These are phyloP conservation scores for Musa itinerans DNA, from an alignment of 176 grass and related monocot species.

Conservation along the genomic window DNA sequence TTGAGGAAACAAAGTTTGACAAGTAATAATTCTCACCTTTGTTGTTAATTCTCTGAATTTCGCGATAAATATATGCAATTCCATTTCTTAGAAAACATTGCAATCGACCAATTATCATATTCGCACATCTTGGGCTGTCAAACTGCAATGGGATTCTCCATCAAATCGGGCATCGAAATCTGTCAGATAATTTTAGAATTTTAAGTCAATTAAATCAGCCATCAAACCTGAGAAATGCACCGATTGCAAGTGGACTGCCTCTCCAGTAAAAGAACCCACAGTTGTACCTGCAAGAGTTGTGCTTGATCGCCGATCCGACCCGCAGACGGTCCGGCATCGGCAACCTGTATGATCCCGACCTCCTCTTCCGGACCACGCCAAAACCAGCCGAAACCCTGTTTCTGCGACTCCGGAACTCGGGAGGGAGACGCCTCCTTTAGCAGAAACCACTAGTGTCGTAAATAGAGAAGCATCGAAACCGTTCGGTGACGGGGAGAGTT, in stretches of 20 bases:
- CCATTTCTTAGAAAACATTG: conserved; percentile 64
- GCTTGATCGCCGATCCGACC: conserved; percentile 38
- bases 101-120: conserved; percentile 86
- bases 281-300: conserved; percentile 81
- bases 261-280: conserved; percentile 87
- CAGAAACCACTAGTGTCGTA: neutral
- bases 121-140: conserved; percentile 77
- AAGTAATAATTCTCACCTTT: neutral
- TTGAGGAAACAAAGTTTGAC: neutral
- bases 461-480: neutral
- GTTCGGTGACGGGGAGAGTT: neutral
- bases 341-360: conserved; percentile 1
- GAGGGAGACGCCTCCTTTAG: neutral
- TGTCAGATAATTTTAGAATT: neutral
- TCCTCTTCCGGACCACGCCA: conserved; percentile 22
- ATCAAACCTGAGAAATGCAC: conserved; percentile 77
- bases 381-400: conserved; percentile 3
- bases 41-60: too few relatives aligned
- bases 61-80: conserved; percentile 23
- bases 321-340: conserved; percentile 38
- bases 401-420: neutral
- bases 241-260: conserved; percentile 66
- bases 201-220: neutral
- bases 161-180: neutral
- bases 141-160: conserved; percentile 31